A percentile compares a stretch with the other conserved stretches of the same genome.
Evolutionary conservation across 108 stramenopile species (phyloP).

Genomic region (Pseudonitzschia delicatissima): DNA sequence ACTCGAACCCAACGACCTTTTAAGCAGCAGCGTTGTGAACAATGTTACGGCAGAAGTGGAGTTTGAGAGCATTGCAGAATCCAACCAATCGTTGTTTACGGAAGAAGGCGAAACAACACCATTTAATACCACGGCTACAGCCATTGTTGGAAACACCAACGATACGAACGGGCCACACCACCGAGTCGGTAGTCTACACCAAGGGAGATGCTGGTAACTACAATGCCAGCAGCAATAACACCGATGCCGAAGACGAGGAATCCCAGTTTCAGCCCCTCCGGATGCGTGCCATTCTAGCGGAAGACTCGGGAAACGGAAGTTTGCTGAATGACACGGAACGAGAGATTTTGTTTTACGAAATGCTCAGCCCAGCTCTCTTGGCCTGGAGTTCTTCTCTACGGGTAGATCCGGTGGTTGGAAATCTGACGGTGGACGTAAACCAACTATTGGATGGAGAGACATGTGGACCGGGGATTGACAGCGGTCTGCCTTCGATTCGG

Average conservation of each 20-base stretch:
- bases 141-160: slow-evolving; percentile 5
- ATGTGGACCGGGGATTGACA: slow-evolving; percentile 77
- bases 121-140: slow-evolving; percentile 1
- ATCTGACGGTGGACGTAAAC: slow-evolving; percentile 60
- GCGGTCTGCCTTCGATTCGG: slow-evolving; percentile 55
- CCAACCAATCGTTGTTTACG: neutral
- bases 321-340: slow-evolving; percentile 44
- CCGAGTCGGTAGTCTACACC: slow-evolving; percentile 5
- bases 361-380: slow-evolving; percentile 67
- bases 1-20: neutral
- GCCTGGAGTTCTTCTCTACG: slow-evolving; percentile 79
- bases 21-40: neutral
- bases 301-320: slow-evolving; percentile 44
- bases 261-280: slow-evolving; percentile 66
- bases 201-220: neutral
- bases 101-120: slow-evolving; percentile 10
- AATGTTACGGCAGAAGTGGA: slow-evolving; percentile 17
- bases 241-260: neutral
- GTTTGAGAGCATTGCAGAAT: neutral
- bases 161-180: neutral
- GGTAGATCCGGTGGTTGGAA: slow-evolving; percentile 66
- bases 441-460: slow-evolving; percentile 68
- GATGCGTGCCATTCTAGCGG: slow-evolving; percentile 63
- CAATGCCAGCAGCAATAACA: neutral
- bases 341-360: slow-evolving; percentile 58